These are phyloP conservation scores for Neurospora sp. DNA, from an alignment of 2,329 filamentous ascomycete species.

Conservation along the genomic window DNA sequence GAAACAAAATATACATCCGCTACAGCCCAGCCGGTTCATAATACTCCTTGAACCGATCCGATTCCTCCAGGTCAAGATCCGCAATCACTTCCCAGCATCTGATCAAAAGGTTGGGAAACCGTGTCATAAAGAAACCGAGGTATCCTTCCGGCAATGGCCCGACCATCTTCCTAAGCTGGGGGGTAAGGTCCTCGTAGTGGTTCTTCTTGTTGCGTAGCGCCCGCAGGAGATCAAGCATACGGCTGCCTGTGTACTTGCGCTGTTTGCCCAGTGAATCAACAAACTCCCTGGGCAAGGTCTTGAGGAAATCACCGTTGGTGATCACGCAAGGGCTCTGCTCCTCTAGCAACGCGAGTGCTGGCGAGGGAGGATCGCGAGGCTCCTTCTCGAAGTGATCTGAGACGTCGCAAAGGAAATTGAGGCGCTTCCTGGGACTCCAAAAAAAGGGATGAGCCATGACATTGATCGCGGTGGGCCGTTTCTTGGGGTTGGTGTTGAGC, in stretches of 20 bases:
- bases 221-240: slow-evolving; percentile 75
- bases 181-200: slow-evolving; percentile 93
- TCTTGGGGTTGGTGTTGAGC: slow-evolving; percentile 46
- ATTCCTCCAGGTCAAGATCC: slow-evolving; percentile 51
- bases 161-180: slow-evolving; percentile 58
- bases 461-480: slow-evolving; percentile 60
- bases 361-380: slow-evolving; percentile 68
- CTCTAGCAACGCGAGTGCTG: slow-evolving; percentile 52
- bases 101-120: slow-evolving; percentile 71
- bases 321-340: slow-evolving; percentile 41
- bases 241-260: slow-evolving; percentile 80
- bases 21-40: slow-evolving; percentile 41
- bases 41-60: slow-evolving; percentile 63
- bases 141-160: slow-evolving; percentile 72
- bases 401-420: slow-evolving; percentile 89
- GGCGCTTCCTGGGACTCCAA: slow-evolving; percentile 79
- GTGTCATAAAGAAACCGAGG: slow-evolving; percentile 68
- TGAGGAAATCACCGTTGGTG: slow-evolving; percentile 63
- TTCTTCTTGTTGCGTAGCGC: slow-evolving; percentile 94
- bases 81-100: slow-evolving; percentile 67
- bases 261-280: slow-evolving; percentile 87
- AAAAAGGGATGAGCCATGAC: slow-evolving; percentile 95
- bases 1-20: background rate
- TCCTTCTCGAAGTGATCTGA: slow-evolving; percentile 96
- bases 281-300: slow-evolving; percentile 65